Base-by-base conservation (phyloP, 345 rosid species). In the Linum usitatissimum region DNA sequence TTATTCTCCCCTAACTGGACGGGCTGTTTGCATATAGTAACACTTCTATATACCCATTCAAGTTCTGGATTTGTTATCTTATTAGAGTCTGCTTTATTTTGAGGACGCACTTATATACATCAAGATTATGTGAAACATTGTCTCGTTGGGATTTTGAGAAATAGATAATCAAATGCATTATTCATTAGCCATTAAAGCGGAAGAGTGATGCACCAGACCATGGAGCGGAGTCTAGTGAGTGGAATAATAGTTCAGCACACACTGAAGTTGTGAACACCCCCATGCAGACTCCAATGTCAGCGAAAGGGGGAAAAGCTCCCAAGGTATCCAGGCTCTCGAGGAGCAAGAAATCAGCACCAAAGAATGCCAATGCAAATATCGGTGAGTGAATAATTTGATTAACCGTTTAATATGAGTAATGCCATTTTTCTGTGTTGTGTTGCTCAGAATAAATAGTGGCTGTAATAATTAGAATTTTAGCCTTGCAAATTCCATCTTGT, bases 281-380 rank as follows among this genome's bases (percentile, higher is more conserved):
- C 66, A 72, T 82, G 55, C 96, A 81, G 77, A 93, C 92, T 65
- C 90, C 97, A 53, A 77, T 76, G 59, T 74, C 94, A 59, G 87
- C 84, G 36, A 90, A 87, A 70, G 88, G 83, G 20, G 88, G 83
- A 53, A 93, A 87, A 78, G 77, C 79, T 65, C 79, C 77, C 13
- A 87, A 86, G 62, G 62, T 79, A 40, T 80, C 92, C 51, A 93
- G 91, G 80, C 71, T 74, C 23, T 60, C 66, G 8, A 87, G 83
- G 80, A 74, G 73, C 70, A 84, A 68, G 70, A 84, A 80, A 84
- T 64, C 75, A 64, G 91, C 83, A 65, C 61, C 74, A 48, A 91
- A 74, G 66, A 82, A 82, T 72, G 78, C 87, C 59, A 78, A 75
- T 64, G 71, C 86, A 62, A 81, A 83, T 77, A 73, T 84, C 57